These are phyloP conservation scores for Coemansia sp. DNA, from an alignment of 192 early-diverging fungal genomes.

Conservation along the genomic window DNA sequence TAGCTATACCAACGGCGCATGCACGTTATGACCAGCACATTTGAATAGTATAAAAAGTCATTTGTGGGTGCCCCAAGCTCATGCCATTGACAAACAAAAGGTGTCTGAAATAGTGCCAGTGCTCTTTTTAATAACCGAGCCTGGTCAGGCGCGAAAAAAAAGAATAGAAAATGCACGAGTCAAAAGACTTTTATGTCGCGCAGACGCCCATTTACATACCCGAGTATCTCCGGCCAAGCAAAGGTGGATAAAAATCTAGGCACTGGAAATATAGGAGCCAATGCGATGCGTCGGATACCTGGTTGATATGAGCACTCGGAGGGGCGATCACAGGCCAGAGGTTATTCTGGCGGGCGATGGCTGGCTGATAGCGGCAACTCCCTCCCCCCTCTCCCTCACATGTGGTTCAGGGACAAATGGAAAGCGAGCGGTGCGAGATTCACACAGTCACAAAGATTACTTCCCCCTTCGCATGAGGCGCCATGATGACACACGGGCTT, in stretches of 20 bases:
- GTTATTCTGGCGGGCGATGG: not conserved
- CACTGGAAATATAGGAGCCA: not conserved
- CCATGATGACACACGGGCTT: not conserved
- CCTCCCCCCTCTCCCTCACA: not conserved
- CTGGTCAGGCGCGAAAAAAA: not conserved
- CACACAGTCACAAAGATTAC: not conserved
- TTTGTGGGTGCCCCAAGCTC: not conserved
- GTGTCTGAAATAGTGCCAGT: not conserved
- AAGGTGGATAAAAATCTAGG: not conserved
- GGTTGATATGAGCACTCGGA: not conserved
- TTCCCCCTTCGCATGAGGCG: not conserved
- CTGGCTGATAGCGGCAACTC: constrained; percentile 5
- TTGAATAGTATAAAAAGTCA: not conserved
- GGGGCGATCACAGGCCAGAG: not conserved
- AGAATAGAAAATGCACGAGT: not conserved
- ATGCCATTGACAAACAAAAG: not conserved
- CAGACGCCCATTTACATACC: not conserved
- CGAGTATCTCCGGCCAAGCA: not conserved
- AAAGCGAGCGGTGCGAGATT: not conserved
- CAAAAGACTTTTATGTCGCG: not conserved
- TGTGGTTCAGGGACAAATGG: not conserved
- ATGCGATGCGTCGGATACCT: not conserved
- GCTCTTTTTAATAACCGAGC: not conserved
- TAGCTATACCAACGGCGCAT: not conserved
- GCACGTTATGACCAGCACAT: not conserved